These are phyloP conservation scores for Westerdykella ornata DNA, from an alignment of 2,329 filamentous ascomycete species.

Conservation along the genomic window DNA sequence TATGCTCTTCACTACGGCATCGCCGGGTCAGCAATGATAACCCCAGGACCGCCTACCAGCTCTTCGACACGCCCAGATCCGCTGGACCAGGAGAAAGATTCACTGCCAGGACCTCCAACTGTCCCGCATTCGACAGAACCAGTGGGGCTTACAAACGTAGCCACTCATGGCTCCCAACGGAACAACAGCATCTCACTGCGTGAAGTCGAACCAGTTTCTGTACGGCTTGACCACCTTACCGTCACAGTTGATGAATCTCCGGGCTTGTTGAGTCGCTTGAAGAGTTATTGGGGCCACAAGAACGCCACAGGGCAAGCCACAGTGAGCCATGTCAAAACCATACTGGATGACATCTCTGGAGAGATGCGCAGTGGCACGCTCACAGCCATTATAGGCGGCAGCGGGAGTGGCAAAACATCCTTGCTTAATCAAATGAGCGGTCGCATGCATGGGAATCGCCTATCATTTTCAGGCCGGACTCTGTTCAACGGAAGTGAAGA, in stretches of 20 bases:
- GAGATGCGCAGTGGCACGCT: conserved; percentile 59
- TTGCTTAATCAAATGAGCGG: conserved; percentile 63
- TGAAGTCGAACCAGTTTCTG: conserved; percentile 52
- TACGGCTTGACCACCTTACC: conserved; percentile 49
- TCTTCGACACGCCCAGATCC: too few relatives aligned
- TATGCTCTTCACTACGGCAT: not conserved
- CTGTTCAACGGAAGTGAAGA: conserved; percentile 57
- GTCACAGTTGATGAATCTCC: conserved; percentile 56
- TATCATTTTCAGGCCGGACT: conserved; percentile 47
- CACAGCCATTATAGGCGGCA: conserved; percentile 69
- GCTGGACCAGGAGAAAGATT: too few relatives aligned
- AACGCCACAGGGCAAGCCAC: conserved; percentile 15
- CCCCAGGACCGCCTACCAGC: too few relatives aligned
- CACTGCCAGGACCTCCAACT: too few relatives aligned
- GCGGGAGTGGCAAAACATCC: conserved; percentile 59
- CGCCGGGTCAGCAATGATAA: not conserved
- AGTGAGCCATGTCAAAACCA: conserved; percentile 37
- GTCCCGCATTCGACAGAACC: too few relatives aligned
- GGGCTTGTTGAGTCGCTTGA: conserved; percentile 18
- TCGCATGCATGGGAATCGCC: conserved; percentile 54
- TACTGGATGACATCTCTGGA: conserved; percentile 59
- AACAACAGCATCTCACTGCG: conserved; percentile 33
- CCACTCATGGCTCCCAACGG: conserved; percentile 6
- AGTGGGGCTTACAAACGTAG: not conserved
- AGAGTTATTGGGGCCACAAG: conserved; percentile 11